Conservation (phyloP, 2,329 filamentous ascomycete genomes). For the Raffaelea albimanens region DNA sequence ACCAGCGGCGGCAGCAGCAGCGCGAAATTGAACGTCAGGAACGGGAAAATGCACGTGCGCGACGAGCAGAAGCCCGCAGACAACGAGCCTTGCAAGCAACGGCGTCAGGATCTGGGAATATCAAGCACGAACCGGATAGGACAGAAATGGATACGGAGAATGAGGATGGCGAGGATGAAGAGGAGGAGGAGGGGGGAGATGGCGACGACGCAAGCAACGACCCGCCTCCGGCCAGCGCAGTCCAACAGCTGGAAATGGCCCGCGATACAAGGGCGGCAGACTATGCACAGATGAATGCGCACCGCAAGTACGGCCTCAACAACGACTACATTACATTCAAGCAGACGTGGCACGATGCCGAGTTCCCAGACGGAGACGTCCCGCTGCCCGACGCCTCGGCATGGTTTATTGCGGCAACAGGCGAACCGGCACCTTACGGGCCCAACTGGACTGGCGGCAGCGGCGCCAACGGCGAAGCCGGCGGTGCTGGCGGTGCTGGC, state of each 20-base stretch:
- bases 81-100: too few relatives aligned
- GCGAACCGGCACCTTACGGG: constrained; percentile 23
- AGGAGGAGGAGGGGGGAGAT: constrained; percentile 15
- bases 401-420: constrained; percentile 40
- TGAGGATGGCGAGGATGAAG: constrained; percentile 16
- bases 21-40: constrained; percentile 7
- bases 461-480: constrained; percentile 6
- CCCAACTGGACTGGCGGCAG: constrained; percentile 13
- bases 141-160: constrained; percentile 17
- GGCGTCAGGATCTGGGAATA: constrained; percentile 7
- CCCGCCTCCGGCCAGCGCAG: constrained; percentile 17
- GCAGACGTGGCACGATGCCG: constrained; percentile 45
- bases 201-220: constrained; percentile 10
- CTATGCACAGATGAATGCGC: constrained; percentile 30
- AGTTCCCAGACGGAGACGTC: constrained; percentile 37
- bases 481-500: constrained; percentile 17
- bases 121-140: constrained; percentile 12
- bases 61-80: constrained; percentile 10
- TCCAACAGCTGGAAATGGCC: constrained; percentile 25
- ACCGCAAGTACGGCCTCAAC: constrained; percentile 43
- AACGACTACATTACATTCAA: constrained; percentile 54
- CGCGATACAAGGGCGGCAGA: constrained; percentile 27
- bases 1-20: constrained; percentile 4
- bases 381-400: constrained; percentile 41
- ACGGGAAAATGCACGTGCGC: constrained; percentile 7